A percentile compares a stretch with the other conserved stretches of the same genome.
These are phyloP conservation scores for Fusarium buharicum DNA, from an alignment of 2,329 filamentous ascomycete genomes.

Conservation along the genomic window DNA sequence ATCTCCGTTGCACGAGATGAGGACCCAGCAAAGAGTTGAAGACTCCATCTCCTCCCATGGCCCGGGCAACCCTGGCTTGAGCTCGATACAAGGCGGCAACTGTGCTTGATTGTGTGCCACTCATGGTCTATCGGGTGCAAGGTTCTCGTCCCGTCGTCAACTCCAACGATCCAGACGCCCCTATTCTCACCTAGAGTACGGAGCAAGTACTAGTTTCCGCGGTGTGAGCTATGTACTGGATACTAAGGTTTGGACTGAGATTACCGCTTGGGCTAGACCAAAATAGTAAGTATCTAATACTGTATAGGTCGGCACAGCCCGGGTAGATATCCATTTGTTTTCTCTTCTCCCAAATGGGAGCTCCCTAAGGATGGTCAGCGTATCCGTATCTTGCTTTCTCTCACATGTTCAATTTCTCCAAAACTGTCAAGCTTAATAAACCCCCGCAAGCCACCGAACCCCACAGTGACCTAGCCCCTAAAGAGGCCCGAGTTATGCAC, in stretches of 20 bases:
- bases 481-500: constrained; percentile 3
- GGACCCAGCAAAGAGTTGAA: constrained; percentile 5
- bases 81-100: constrained; percentile 32
- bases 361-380: constrained; percentile 6
- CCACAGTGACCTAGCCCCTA: constrained; percentile 24
- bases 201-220: neutral
- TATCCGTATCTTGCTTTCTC: constrained; percentile 23
- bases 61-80: constrained; percentile 29
- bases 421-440: constrained; percentile 18
- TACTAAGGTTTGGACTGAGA: constrained; percentile 30
- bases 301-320: constrained; percentile 15
- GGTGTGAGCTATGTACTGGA: neutral
- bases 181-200: constrained; percentile 11
- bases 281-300: constrained; percentile 19
- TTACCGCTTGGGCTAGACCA: constrained; percentile 36
- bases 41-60: constrained; percentile 15
- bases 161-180: constrained; percentile 22
- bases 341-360: constrained; percentile 27
- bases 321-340: constrained; percentile 26
- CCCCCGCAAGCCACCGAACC: constrained; percentile 35
- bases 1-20: constrained; percentile 10
- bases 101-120: constrained; percentile 39
- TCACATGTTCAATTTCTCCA: constrained; percentile 21
- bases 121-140: constrained; percentile 36
- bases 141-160: constrained; percentile 27